Conservation (phyloP, 2,329 filamentous ascomycete genomes). For the Neofusicoccum ribis region DNA sequence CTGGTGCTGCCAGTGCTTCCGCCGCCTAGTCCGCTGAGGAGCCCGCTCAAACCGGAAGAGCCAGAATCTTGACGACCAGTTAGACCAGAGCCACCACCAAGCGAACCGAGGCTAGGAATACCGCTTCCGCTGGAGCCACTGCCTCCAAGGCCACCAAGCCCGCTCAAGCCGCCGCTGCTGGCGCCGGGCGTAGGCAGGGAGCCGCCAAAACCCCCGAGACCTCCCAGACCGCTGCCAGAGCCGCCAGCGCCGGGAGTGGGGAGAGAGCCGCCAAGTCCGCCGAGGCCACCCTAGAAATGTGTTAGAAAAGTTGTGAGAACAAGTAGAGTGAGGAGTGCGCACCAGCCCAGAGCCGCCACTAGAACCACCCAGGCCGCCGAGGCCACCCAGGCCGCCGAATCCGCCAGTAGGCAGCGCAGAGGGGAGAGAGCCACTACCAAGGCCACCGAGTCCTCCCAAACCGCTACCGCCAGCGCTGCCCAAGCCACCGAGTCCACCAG, state of each 20-base stretch:
- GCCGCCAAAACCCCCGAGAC: background rate
- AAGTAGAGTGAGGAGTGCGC: too few relatives aligned
- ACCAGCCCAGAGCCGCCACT: background rate
- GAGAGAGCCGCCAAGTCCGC: background rate
- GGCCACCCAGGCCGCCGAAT: background rate
- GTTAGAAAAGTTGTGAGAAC: background rate
- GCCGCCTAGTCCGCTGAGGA: background rate
- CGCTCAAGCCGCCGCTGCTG: background rate
- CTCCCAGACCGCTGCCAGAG: too few relatives aligned
- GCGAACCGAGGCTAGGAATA: background rate
- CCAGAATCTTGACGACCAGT: constrained; percentile 8
- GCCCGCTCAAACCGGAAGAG: background rate
- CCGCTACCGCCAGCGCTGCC: background rate
- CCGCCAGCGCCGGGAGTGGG: background rate
- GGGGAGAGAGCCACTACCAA: too few relatives aligned
- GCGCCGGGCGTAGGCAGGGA: background rate
- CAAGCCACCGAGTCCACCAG: background rate
- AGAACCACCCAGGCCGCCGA: background rate
- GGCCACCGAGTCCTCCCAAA: too few relatives aligned
- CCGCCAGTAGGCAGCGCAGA: too few relatives aligned
- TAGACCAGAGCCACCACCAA: background rate
- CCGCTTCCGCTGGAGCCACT: background rate
- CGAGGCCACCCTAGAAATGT: background rate
- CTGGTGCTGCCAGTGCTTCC: too few relatives aligned
- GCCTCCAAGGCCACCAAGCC: background rate